phyloP scores from a whole-genome alignment of 306 rosid species.

The Rosa multiflora region DNA sequence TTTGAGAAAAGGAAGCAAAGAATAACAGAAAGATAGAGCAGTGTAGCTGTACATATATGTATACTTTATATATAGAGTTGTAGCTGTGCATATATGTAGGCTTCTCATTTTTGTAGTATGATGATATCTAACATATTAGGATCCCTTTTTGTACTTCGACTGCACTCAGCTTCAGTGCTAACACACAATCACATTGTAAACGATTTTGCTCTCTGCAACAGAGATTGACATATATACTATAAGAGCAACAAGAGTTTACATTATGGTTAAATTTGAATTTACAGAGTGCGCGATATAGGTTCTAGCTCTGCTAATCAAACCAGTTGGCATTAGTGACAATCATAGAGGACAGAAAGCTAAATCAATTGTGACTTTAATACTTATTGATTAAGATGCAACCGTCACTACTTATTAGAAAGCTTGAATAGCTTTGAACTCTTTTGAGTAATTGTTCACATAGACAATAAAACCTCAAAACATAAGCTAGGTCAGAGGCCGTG shows the following conservation, averaged over 20 bases:
- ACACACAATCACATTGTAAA: background rate
- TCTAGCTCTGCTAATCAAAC: too few relatives aligned
- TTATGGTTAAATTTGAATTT: too few relatives aligned
- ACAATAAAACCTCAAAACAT: too few relatives aligned
- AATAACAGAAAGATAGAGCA: constrained; percentile 19
- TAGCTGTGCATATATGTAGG: constrained; percentile 39
- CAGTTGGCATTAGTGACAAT: background rate
- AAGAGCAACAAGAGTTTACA: background rate
- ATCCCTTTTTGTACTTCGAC: constrained; percentile 1
- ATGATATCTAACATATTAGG: constrained; percentile 27
- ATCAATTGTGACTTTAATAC: too few relatives aligned
- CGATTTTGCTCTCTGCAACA: background rate
- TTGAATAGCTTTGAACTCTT: too few relatives aligned
- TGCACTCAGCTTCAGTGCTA: too few relatives aligned
- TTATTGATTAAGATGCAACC: too few relatives aligned
- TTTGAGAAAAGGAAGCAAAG: constrained; percentile 14
- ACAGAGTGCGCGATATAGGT: too few relatives aligned
- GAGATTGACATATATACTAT: background rate
- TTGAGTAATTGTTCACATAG: too few relatives aligned
- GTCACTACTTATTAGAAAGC: too few relatives aligned
- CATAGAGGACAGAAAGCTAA: background rate
- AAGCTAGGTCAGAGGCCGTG: too few relatives aligned
- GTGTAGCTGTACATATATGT: constrained; percentile 26
- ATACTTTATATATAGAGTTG: background rate
- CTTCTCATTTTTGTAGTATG: constrained; percentile 47